Percentiles rank a stretch among this genome's conserved stretches.
phyloP scores from a whole-genome alignment of 495 filamentous ascomycete genomes.

The Sphaerosporella brunnea region DNA sequence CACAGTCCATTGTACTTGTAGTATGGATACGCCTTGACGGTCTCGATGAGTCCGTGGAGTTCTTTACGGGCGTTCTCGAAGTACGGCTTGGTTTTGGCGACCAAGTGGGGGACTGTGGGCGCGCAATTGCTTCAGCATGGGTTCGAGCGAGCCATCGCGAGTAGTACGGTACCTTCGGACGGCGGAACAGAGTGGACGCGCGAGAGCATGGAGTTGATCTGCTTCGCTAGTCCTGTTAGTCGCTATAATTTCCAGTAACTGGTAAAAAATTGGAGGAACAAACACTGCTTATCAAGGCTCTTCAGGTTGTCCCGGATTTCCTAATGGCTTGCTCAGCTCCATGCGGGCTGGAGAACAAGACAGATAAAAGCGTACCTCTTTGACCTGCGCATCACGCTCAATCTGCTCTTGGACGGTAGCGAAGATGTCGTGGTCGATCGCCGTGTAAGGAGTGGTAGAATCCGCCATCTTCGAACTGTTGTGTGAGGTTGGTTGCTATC shows the following conservation, averaged over 20 bases:
- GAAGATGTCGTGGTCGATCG: conserved; percentile 66
- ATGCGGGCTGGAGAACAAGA: background rate
- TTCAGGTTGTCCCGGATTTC: conserved; percentile 66
- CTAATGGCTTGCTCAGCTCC: conserved; percentile 7
- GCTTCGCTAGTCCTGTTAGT: conserved; percentile 34
- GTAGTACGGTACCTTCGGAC: conserved; percentile 44
- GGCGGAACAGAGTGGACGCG: conserved; percentile 72
- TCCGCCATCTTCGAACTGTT: too few relatives aligned
- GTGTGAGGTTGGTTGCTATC: too few relatives aligned
- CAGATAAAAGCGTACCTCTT: conserved; percentile 41
- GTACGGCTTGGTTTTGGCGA: conserved; percentile 36
- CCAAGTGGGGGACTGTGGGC: conserved; percentile 30
- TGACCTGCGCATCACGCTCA: conserved; percentile 64
- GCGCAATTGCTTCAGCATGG: conserved; percentile 5
- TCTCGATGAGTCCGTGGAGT: conserved; percentile 42
- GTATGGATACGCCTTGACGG: conserved; percentile 72
- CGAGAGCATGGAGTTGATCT: conserved; percentile 64
- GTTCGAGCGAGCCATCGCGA: background rate
- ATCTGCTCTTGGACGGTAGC: conserved; percentile 73
- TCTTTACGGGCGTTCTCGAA: conserved; percentile 40
- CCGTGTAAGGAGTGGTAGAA: conserved; percentile 4
- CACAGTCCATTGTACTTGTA: conserved; percentile 89
- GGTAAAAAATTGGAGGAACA: too few relatives aligned
- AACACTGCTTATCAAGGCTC: conserved; percentile 54
- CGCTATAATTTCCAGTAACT: too few relatives aligned